Conservation (phyloP, 2,329 filamentous ascomycete species). For the Colletotrichum viniferum region DNA sequence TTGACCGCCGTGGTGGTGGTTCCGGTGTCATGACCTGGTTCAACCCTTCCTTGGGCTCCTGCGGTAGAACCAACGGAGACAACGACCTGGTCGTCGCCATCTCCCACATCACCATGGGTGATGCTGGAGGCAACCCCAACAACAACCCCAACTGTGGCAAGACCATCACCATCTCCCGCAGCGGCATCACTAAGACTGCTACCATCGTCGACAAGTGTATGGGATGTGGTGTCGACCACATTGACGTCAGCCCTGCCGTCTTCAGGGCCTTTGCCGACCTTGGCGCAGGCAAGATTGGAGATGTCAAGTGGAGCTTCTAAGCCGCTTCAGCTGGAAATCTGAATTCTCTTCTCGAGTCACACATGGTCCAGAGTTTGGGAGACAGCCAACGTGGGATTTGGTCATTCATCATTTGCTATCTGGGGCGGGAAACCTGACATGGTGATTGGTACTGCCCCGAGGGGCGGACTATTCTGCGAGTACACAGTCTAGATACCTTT, state of each 20-base stretch:
- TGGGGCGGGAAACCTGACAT: background rate
- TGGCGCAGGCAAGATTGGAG: background rate
- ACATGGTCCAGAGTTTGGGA: background rate
- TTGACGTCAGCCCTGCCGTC: conserved; percentile 11
- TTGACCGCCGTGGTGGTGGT: background rate
- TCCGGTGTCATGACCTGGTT: conserved; percentile 16
- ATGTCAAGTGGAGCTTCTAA: background rate
- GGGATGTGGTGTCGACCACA: background rate
- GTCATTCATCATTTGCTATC: background rate
- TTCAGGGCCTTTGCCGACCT: conserved; percentile 2
- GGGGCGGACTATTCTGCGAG: background rate
- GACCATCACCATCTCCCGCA: background rate
- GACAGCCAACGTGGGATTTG: background rate
- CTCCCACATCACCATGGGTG: conserved; percentile 19
- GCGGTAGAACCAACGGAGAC: background rate
- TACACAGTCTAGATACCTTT: background rate
- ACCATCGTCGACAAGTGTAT: conserved; percentile 20
- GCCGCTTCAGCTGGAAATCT: background rate
- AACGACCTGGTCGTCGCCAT: conserved; percentile 4
- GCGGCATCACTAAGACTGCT: background rate
- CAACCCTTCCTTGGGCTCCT: conserved; percentile 10
- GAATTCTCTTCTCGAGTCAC: background rate
- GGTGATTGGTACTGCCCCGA: background rate
- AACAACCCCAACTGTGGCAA: conserved; percentile 13
- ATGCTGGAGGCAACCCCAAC: conserved; percentile 1